Base-by-base conservation (phyloP, 371 early-diverging fungal genomes). In the Blakeslea trispora region DNA sequence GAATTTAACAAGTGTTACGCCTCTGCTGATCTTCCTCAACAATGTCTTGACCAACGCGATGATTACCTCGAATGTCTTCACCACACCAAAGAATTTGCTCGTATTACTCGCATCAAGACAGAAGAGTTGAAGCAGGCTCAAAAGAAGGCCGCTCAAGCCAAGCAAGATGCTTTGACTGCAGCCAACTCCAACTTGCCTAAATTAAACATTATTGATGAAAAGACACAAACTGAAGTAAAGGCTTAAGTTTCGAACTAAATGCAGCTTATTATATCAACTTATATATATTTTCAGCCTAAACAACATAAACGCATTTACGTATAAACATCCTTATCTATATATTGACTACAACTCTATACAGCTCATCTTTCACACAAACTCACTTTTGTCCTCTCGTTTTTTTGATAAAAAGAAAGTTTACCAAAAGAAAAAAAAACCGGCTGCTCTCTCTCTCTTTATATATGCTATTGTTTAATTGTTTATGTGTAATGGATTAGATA, bases 1-100 rank as follows among this genome's bases (percentile, higher is more conserved):
- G 91, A 91, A 72, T 89, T 89, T 71, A 81, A 84, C 79, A 90
- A 91, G 71, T 91, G 91, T 77, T 89, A 87, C 59, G 88, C 86
- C 63, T 74, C 78, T 59, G 86, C 86, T 57, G 85, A 88, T 69
- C 69, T 75, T 43, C 88, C 85, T 53, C 77, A 82, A 50, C 86
- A 90, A 63, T 91, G 91, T 71, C 68, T 81, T 41, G 77, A 78
- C 35, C 85, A 87, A 64, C 82, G 83, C 55, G 90, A 90, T 55
- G 91, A 91, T 66, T 91, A 91, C 64, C 69, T 88, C 22, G 91
- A 91, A 77, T 91, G 91, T 67, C 81, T 91, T 51, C 90, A 89
- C 63, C 89, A 88, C 66, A 87, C 85, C 68, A 91, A 91, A 66
- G 91, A 91, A 46, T 49, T 47, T 55, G 61, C 55, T 40, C 85